Evolutionary conservation across 371 early-diverging fungal species (phyloP).

Genomic region (Mortierella polycephala): DNA sequence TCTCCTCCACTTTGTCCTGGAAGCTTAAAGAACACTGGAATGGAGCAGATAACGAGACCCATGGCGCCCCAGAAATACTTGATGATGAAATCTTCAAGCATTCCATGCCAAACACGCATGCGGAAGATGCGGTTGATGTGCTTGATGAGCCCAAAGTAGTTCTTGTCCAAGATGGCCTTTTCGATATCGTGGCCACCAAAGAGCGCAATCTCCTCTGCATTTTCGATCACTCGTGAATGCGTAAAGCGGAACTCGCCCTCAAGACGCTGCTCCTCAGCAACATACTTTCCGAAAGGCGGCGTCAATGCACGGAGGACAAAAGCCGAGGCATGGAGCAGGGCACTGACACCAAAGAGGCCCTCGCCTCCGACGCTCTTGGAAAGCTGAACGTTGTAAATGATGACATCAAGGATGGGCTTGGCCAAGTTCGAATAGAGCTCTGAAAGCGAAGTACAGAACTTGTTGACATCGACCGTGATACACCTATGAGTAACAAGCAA

Average conservation of each 20-base stretch:
- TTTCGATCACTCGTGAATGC: constrained; percentile 87
- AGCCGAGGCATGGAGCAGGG: constrained; percentile 80
- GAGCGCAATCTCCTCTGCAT: constrained; percentile 92
- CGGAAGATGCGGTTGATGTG: constrained; percentile 87
- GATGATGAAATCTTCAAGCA: constrained; percentile 92
- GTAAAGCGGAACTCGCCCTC: constrained; percentile 90
- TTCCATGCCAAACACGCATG: constrained; percentile 83
- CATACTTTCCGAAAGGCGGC: constrained; percentile 91
- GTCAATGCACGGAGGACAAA: constrained; percentile 80
- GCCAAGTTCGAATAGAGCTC: constrained; percentile 87
- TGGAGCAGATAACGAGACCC: constrained; percentile 88
- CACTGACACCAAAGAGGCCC: constrained; percentile 73
- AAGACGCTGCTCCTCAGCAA: constrained; percentile 82
- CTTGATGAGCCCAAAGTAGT: constrained; percentile 79
- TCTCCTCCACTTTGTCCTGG: constrained; percentile 55
- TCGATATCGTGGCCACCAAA: constrained; percentile 84
- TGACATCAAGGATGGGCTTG: constrained; percentile 88
- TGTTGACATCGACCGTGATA: constrained; percentile 89
- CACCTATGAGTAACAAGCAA: constrained; percentile 48
- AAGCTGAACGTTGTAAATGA: constrained; percentile 89
- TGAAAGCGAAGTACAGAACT: constrained; percentile 82
- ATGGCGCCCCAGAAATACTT: constrained; percentile 96
- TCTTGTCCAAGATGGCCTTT: constrained; percentile 77
- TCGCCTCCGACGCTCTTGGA: constrained; percentile 81
- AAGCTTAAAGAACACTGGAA: constrained; percentile 89